Evolutionary conservation across 345 rosid genomes (phyloP), one percentile per base, ranked within the genome.

Genomic region (Mangifera indica): DNA sequence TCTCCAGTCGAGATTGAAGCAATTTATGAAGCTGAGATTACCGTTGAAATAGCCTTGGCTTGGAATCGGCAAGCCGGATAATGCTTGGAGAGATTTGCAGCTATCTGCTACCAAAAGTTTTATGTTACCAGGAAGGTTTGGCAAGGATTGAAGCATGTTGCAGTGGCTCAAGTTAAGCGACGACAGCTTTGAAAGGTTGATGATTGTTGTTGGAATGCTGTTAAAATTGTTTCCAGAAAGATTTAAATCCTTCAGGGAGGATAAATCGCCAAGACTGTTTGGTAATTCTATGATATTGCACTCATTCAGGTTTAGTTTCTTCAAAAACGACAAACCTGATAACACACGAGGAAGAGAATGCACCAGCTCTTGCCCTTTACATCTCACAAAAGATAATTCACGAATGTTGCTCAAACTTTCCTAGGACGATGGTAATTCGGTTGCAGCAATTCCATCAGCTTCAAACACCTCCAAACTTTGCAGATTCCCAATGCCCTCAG

Each of bases 401-500:
- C 51, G 51, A 46, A 46, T 11, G 17, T 65, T 24, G 60, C 42
- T 58, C 78, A 75, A 44, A 46, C 67, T 65, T 76, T 71, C 51
- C 13, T 2, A 70, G 74, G 24, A 15, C n/a, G 22, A 79, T 51
- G n/a, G 48, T 44, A 7, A 58, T 66, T 32, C 44, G 48, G 74
- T 77, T 65, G 24, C 8, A 60, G 37, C 63, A 24, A 32, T n/a
- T 22, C 69, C 55, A 67, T 63, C 69, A 32, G 78, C 42, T 59
- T 77, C 66, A 71, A 81, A 51, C 10, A 12, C 79, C 75, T 67
- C 65, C 69, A 81, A 74, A 69, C 79, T 68, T 70, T 37, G 53
- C 77, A 81, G 20, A 53, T 77, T 58, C 32, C 44, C 55, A 67
- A 74, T 5, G 75, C 70, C 48, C 60, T 78, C 69, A 11, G 81